Conservation (phyloP, 2,329 filamentous ascomycete species). For the Colletotrichum acutatum region DNA sequence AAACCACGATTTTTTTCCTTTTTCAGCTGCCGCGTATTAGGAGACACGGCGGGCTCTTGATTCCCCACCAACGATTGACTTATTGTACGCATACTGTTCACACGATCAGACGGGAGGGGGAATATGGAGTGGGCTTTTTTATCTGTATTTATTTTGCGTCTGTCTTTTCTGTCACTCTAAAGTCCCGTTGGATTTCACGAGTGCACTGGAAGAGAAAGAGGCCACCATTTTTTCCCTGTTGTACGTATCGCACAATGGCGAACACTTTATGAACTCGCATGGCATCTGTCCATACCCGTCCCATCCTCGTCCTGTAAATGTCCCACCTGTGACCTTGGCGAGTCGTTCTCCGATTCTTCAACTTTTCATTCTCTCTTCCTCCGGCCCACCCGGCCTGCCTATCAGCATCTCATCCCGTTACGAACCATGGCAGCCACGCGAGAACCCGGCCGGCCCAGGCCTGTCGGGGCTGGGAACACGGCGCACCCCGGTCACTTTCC, state of each 20-base stretch:
- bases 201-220: not conserved
- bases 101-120: conserved; percentile 15
- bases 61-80: conserved; percentile 26
- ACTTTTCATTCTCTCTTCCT: not conserved
- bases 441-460: not conserved
- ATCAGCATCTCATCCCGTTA: not conserved
- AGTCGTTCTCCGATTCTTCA: not conserved
- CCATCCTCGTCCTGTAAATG: not conserved
- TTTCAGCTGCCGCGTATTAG: conserved; percentile 8
- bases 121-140: not conserved
- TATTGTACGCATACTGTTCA: conserved; percentile 30
- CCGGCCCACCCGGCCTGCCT: not conserved
- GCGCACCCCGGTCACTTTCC: not conserved
- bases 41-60: conserved; percentile 25
- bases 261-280: not conserved
- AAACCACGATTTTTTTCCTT: conserved; percentile 15
- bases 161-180: not conserved
- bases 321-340: no score
- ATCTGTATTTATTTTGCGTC: conserved; percentile 26
- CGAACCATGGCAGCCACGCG: not conserved
- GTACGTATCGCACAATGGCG: conserved; percentile 25
- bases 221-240: not conserved
- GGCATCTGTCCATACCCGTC: not conserved
- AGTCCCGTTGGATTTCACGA: not conserved
- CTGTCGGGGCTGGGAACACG: not conserved